phyloP scores from a whole-genome alignment of 2,329 filamentous ascomycete genomes.

The Neonectria sp. region DNA sequence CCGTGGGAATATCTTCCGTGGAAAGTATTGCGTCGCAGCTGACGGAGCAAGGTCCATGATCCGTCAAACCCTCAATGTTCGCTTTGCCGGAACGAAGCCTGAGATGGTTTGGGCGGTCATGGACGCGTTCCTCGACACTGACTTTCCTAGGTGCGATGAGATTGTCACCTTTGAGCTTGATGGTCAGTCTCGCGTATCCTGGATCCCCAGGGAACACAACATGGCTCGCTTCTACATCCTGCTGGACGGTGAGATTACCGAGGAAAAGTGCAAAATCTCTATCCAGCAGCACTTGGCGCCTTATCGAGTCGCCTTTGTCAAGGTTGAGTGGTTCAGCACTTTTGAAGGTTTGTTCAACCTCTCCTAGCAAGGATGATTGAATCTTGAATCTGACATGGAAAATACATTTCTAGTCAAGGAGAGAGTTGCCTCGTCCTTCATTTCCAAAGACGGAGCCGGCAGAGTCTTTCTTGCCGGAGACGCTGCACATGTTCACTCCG shows the following conservation, averaged over 20 bases:
- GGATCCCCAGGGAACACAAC: conserved; percentile 8
- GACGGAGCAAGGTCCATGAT: conserved; percentile 67
- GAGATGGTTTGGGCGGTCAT: conserved; percentile 66
- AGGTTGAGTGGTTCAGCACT: neutral
- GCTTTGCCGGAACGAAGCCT: conserved; percentile 62
- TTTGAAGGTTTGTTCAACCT: neutral
- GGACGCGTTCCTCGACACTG: conserved; percentile 64
- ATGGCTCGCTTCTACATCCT: conserved; percentile 7
- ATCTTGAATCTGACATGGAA: neutral
- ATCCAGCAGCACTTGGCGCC: neutral
- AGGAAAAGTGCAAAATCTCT: neutral
- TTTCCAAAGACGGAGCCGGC: conserved; percentile 55
- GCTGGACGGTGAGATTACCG: neutral
- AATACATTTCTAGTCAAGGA: conserved; percentile 45
- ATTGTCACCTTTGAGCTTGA: conserved; percentile 9
- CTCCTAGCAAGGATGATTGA: neutral
- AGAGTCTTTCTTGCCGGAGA: conserved; percentile 68
- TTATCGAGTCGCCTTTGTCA: conserved; percentile 1
- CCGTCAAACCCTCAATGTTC: conserved; percentile 56
- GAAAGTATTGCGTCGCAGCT: conserved; percentile 64
- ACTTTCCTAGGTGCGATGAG: conserved; percentile 53
- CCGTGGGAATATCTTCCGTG: conserved; percentile 51
- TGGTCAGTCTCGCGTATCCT: conserved; percentile 9
- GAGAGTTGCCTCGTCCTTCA: conserved; percentile 50
- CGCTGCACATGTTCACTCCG: conserved; percentile 68